These are phyloP conservation scores for Silene uniflora DNA, from an alignment of 148 eudicot species.

Conservation along the genomic window DNA sequence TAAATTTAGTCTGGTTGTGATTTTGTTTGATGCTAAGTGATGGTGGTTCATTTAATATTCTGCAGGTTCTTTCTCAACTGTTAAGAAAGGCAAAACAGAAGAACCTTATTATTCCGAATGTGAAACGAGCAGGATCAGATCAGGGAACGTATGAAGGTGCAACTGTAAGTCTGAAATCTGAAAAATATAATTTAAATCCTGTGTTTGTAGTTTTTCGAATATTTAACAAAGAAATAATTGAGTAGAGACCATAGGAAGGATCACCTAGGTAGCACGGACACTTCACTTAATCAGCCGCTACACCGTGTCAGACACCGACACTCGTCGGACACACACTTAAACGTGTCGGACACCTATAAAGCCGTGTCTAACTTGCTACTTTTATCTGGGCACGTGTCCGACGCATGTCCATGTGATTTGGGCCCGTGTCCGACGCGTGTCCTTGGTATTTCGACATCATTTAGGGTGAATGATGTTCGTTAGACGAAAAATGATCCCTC, in stretches of 20 bases:
- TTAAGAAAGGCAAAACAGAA: slow-evolving; percentile 87
- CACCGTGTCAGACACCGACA: too few relatives aligned
- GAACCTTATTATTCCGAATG: slow-evolving; percentile 85
- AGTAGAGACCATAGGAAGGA: neutral
- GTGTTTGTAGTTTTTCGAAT: neutral
- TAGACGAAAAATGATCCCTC: too few relatives aligned
- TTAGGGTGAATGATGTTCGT: too few relatives aligned
- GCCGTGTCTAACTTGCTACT: too few relatives aligned
- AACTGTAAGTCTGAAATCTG: slow-evolving; percentile 62
- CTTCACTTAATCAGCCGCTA: too few relatives aligned
- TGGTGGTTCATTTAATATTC: slow-evolving; percentile 17
- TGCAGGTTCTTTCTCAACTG: slow-evolving; percentile 98
- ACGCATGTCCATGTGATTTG: too few relatives aligned
- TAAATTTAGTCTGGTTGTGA: slow-evolving; percentile 6
- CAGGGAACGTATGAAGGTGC: slow-evolving; percentile 99
- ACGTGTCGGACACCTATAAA: too few relatives aligned
- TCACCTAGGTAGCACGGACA: neutral
- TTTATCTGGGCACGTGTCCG: too few relatives aligned
- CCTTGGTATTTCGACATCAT: too few relatives aligned
- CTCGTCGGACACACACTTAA: too few relatives aligned
- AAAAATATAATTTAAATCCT: neutral
- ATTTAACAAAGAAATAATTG: neutral
- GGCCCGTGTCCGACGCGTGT: too few relatives aligned
- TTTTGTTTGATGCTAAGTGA: slow-evolving; percentile 9
- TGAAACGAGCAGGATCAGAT: slow-evolving; percentile 87